Percentiles rank a stretch among this genome's conserved stretches.
Evolutionary conservation across 495 filamentous ascomycete genomes (phyloP).

Genomic region (Penicillium macrosclerotiorum): DNA sequence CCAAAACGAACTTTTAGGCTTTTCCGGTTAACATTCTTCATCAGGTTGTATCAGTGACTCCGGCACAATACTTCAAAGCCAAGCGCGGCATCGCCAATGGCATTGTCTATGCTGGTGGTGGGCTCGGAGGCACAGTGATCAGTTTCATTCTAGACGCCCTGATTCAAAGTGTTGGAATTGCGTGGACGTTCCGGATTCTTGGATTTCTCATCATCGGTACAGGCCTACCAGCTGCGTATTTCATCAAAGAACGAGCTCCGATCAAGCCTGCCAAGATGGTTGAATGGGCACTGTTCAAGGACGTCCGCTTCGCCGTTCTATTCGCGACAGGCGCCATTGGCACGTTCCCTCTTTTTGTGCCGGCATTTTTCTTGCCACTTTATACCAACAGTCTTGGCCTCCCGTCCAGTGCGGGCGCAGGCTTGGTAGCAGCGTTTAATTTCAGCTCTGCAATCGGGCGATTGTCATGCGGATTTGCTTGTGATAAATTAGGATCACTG

Average conservation of each 20-base stretch:
- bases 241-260: constrained; percentile 53
- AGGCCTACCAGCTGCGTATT: constrained; percentile 55
- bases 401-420: constrained; percentile 48
- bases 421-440: constrained; percentile 55
- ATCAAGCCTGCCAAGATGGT: constrained; percentile 44
- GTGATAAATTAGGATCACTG: constrained; percentile 50
- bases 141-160: constrained; percentile 49
- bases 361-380: constrained; percentile 57
- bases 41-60: constrained; percentile 44
- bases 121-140: constrained; percentile 51
- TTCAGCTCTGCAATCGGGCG: constrained; percentile 52
- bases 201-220: constrained; percentile 45
- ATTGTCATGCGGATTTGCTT: constrained; percentile 47
- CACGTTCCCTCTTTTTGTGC: constrained; percentile 60
- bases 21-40: constrained; percentile 27
- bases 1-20: neutral
- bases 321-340: constrained; percentile 56
- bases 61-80: constrained; percentile 54
- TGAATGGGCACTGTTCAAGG: constrained; percentile 53
- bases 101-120: constrained; percentile 53
- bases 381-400: constrained; percentile 47
- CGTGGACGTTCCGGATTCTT: constrained; percentile 55
- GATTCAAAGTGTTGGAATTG: constrained; percentile 43
- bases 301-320: constrained; percentile 48
- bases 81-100: constrained; percentile 58